Percentiles rank a stretch among this genome's conserved stretches.
Evolutionary conservation across 2,329 filamentous ascomycete genomes (phyloP).

Genomic region (Neobulgaria alba): DNA sequence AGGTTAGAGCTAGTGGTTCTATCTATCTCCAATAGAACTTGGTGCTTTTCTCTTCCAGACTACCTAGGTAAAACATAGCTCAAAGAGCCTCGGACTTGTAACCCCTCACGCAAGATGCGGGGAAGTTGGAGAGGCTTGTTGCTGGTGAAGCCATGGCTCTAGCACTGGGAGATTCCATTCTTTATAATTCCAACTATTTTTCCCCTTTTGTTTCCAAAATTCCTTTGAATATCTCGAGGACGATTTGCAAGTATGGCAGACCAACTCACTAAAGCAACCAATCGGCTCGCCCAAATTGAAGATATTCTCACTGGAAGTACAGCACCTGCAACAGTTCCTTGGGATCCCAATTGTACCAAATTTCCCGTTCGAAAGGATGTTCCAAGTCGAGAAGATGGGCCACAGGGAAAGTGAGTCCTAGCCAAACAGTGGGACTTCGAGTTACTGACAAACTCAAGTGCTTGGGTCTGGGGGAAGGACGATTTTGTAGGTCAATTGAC

Average conservation of each 20-base stretch:
- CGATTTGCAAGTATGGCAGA: conserved; percentile 19
- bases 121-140: too few species aligned
- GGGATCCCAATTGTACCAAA: conserved; percentile 24
- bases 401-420: conserved; percentile 24
- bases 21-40: too few species aligned
- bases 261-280: conserved; percentile 13
- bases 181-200: too few species aligned
- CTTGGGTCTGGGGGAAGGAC: conserved; percentile 28
- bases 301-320: conserved; percentile 21
- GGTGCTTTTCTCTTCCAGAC: too few species aligned
- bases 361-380: conserved; percentile 25
- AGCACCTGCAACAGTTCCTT: conserved; percentile 22
- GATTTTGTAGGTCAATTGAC: conserved; percentile 18
- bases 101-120: conserved; percentile 2
- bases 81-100: background rate
- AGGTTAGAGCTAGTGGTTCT: too few species aligned
- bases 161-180: too few species aligned
- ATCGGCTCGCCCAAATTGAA: conserved; percentile 20
- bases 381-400: conserved; percentile 22
- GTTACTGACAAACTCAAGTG: conserved; percentile 14
- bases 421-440: too few species aligned
- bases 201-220: too few species aligned
- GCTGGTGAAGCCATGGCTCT: too few species aligned
- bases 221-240: too few species aligned
- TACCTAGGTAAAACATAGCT: too few species aligned